Percentiles rank a stretch among this genome's conserved stretches.
These are phyloP conservation scores for Rehmannia glutinosa DNA, from an alignment of 257 asterid genomes.

Conservation along the genomic window DNA sequence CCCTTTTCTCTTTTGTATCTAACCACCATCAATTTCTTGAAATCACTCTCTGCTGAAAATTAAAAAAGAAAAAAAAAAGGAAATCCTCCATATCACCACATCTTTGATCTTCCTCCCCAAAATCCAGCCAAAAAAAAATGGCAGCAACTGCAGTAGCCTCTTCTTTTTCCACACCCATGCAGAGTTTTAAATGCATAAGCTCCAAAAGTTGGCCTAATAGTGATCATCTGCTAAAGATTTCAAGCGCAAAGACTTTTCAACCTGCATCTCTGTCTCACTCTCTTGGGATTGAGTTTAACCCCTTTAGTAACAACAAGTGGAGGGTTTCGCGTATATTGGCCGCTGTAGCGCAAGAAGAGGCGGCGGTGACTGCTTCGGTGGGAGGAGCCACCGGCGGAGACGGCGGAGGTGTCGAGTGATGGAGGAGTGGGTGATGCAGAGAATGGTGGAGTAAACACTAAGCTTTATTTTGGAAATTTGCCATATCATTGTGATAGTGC, in stretches of 20 bases:
- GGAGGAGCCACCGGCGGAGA: slow-evolving; percentile 24
- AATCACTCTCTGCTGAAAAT: not conserved
- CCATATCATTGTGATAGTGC: slow-evolving; percentile 87
- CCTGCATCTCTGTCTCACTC: slow-evolving; percentile 29
- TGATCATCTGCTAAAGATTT: slow-evolving; percentile 34
- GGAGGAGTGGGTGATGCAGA: slow-evolving; percentile 21
- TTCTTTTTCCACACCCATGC: slow-evolving; percentile 52
- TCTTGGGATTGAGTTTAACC: slow-evolving; percentile 31
- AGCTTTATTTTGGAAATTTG: slow-evolving; percentile 91
- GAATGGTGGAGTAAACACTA: slow-evolving; percentile 38
- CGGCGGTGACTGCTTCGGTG: slow-evolving; percentile 27
- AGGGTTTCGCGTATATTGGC: slow-evolving; percentile 44
- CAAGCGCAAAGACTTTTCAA: slow-evolving; percentile 32
- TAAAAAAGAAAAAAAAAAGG: not conserved
- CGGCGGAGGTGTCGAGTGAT: slow-evolving; percentile 19
- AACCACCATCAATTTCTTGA: not conserved
- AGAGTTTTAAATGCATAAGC: slow-evolving; percentile 32
- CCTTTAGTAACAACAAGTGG: slow-evolving; percentile 35
- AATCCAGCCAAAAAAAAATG: slow-evolving; percentile 29
- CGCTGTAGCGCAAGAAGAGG: slow-evolving; percentile 68
- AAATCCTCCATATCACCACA: not conserved
- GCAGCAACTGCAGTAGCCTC: slow-evolving; percentile 66
- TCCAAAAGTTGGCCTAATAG: slow-evolving; percentile 34
- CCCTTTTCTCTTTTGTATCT: slow-evolving; percentile 7
- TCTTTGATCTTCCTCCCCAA: not conserved